phyloP scores from a whole-genome alignment of 139 green algal genomes.

The Chlamydomonas eustigma region DNA sequence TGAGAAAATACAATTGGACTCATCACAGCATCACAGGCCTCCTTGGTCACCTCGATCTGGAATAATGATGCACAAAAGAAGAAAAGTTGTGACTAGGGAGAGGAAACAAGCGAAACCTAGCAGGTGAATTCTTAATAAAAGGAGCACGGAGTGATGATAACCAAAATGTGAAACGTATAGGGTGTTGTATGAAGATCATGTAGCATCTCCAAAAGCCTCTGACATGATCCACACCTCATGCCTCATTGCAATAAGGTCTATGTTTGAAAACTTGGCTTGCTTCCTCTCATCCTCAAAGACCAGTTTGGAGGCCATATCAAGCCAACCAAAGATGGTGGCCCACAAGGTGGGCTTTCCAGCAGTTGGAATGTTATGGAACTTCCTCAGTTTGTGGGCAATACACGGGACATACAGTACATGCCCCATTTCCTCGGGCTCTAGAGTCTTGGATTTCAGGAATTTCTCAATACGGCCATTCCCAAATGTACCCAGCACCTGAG shows the following conservation, averaged over 20 bases:
- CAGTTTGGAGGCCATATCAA: conserved; percentile 58
- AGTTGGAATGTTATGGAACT: not conserved
- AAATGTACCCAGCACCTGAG: conserved; percentile 74
- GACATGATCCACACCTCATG: conserved; percentile 9
- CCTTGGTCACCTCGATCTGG: conserved; percentile 51
- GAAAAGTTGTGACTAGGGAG: no score
- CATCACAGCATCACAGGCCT: conserved; percentile 24
- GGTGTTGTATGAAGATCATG: no score
- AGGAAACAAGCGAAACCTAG: not conserved
- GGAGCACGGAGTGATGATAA: no score
- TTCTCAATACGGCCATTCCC: conserved; percentile 77
- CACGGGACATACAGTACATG: conserved; percentile 34
- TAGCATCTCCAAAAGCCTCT: no score
- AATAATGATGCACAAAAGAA: no score
- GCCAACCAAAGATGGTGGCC: conserved; percentile 39
- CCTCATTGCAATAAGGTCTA: not conserved
- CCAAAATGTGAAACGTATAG: no score
- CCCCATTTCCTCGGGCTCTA: conserved; percentile 69
- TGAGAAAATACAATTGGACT: conserved; percentile 75
- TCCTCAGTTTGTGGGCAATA: conserved; percentile 57
- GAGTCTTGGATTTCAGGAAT: conserved; percentile 58
- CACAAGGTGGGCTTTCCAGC: not conserved
- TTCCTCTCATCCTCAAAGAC: conserved; percentile 56
- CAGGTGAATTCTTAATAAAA: not conserved
- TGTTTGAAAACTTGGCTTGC: conserved; percentile 12